These are phyloP conservation scores for Syzygium grande DNA, from an alignment of 345 rosid genomes.

Conservation along the genomic window DNA sequence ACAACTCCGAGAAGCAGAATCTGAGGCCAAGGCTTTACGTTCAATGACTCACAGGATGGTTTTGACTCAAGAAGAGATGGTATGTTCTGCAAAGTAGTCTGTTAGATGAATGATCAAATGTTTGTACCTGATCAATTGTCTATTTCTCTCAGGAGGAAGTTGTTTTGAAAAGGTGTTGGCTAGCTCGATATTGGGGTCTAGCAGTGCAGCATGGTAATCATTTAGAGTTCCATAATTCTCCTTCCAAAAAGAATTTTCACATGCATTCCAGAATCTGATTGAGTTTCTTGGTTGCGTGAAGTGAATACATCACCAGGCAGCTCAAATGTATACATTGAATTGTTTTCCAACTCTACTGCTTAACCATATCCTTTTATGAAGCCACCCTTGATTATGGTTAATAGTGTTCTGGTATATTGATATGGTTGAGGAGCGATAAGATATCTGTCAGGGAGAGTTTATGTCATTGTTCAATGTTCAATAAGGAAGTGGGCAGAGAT, in stretches of 20 bases:
- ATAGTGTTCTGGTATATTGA: background rate
- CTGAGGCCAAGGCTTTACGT: conserved; percentile 78
- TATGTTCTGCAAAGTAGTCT: conserved; percentile 18
- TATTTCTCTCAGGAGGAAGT: conserved; percentile 76
- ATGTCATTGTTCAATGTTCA: background rate
- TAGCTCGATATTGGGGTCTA: conserved; percentile 96
- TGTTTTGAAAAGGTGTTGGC: conserved; percentile 99
- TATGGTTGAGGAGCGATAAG: background rate
- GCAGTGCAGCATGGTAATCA: conserved; percentile 67
- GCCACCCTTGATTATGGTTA: background rate
- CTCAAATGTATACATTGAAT: background rate
- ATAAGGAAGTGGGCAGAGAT: background rate
- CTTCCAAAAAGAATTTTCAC: background rate
- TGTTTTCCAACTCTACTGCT: background rate
- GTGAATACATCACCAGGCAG: background rate
- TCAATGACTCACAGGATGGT: conserved; percentile 65
- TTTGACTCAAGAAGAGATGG: conserved; percentile 43
- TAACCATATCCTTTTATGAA: background rate
- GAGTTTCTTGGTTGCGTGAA: background rate
- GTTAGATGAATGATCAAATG: conserved; percentile 2
- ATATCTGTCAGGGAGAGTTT: background rate
- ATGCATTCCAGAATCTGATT: background rate
- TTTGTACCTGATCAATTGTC: conserved; percentile 7
- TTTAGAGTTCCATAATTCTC: background rate
- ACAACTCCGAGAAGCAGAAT: conserved; percentile 76